Evolutionary conservation across 495 filamentous ascomycete species (phyloP), one percentile per base, ranked within the genome.

Genomic region (Poronia punctata): DNA sequence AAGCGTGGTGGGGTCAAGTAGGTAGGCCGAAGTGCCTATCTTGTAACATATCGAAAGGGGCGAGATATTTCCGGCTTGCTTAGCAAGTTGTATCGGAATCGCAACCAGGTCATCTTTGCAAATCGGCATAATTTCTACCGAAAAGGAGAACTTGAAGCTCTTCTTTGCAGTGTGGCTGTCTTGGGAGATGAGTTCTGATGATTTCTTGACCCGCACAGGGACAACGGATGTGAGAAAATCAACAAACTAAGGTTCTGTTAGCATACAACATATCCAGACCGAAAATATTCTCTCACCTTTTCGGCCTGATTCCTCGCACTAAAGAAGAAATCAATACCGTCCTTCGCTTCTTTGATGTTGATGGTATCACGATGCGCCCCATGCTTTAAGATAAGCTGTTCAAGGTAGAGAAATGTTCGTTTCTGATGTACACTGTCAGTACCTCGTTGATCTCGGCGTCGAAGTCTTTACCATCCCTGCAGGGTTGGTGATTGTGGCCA

Each of bases 71-170:
- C 92, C 92, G 16, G 88, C 66, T 18, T 78, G 72, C 48, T 82
- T 84, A 2, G 92, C 93, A 15, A 97, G 68, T 45, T 88, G 89
- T 30, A 93, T 70, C 0, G 92, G 92, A n/a, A 98, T 62, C 3
- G 86, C 88, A 5, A 96, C 85, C 7, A 99, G 67, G 55, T 99
- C 93, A 47, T 99, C 93, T 62, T 95, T 94, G 70, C 93, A 96
- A 26, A 97, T 82, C 0, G 92, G 92, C 9, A 95, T 79, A 8
- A 99, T 54, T 46, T 95, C 85, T 33, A 83, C 71, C 0, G 87
- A 88, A 64, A 76, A 96, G 7, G 80, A 80, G 68, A 93, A 95
- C 56, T 98, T 98, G 74, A 89, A 96, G 7, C 78, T 83, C 61
- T 87, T 90, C 12, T 79, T 81, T 9, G 79, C 80, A 3, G 88